Base-by-base conservation (phyloP, 2,329 filamentous ascomycete genomes). In the Aureobasidium mangrovei region DNA sequence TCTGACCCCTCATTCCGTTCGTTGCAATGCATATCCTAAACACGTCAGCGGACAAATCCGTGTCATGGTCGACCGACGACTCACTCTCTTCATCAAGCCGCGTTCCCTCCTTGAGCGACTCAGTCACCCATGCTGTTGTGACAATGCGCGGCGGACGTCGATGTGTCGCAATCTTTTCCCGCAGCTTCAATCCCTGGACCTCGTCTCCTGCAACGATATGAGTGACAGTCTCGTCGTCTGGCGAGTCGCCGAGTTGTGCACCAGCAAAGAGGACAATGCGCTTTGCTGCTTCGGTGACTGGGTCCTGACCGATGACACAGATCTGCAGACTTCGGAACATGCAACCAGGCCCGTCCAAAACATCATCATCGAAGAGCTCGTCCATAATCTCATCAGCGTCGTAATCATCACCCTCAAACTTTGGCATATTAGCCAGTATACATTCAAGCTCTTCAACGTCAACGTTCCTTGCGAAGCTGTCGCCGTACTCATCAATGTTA, bases 101-200 rank as follows among this genome's bases (percentile, higher is more conserved):
- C 0, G 89, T 95, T 59, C 76, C 77, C 66, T 91, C 88, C 56
- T 74, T 75, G 89, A 91, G 95, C 63, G 87, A 88, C 51, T 86
- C 82, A 48, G 84, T 77, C 0, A 96, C 70, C 93, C 93, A 98
- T 10, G 74, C 73, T 7, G 76, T 67, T 0, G 72, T 78, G 2
- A 96, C 85, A 5, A 91, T 70, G 59, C 88, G 76, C 0, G 91
- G 88, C 35, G 90, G 69, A 29, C 27, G 26, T 3, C 29, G 29
- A 3, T 38, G 28, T 7, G 18, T 9, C 5, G 47, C 36, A 18
- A 38, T 51, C 4, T 41, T 28, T 7, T 70, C 55, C 32, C 40
- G 31, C 26, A 78, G 77, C 18, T 81, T 69, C 46, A 65, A 62
- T 4, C 70, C 64, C 32, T 78, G 72, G 9, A 83, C 64, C n/a